phyloP scores from a whole-genome alignment of 148 eudicot genomes.

The Limonium bicolor region DNA sequence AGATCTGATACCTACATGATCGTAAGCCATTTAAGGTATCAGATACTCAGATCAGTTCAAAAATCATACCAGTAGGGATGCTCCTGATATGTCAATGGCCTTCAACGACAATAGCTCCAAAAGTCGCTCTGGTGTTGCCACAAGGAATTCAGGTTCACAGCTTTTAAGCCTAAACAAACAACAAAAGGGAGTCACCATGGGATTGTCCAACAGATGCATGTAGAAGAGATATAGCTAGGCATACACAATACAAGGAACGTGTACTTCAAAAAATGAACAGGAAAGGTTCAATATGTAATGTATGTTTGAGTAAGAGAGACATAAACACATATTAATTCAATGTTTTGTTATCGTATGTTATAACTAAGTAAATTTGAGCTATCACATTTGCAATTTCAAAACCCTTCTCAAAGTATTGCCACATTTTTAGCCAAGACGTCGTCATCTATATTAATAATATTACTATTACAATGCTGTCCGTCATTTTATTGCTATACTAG shows the following conservation, averaged over 20 bases:
- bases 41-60: background rate
- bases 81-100: constrained; percentile 59
- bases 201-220: background rate
- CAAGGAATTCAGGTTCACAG: constrained; percentile 86
- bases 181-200: constrained; percentile 3
- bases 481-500: background rate
- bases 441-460: background rate
- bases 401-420: background rate
- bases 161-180: constrained; percentile 62
- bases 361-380: background rate
- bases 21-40: no score
- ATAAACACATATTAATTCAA: no score
- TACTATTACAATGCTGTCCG: background rate
- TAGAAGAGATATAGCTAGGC: no score
- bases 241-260: no score
- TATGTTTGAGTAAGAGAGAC: background rate
- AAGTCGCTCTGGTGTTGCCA: constrained; percentile 87
- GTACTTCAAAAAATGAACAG: no score
- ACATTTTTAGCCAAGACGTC: background rate
- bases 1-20: no score
- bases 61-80: constrained; percentile 58
- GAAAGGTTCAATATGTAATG: no score
- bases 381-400: no score
- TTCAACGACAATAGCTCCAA: constrained; percentile 57
- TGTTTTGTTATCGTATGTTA: background rate